Base-by-base conservation (phyloP, 2,329 filamentous ascomycete species). In the Verticillium nubilum region DNA sequence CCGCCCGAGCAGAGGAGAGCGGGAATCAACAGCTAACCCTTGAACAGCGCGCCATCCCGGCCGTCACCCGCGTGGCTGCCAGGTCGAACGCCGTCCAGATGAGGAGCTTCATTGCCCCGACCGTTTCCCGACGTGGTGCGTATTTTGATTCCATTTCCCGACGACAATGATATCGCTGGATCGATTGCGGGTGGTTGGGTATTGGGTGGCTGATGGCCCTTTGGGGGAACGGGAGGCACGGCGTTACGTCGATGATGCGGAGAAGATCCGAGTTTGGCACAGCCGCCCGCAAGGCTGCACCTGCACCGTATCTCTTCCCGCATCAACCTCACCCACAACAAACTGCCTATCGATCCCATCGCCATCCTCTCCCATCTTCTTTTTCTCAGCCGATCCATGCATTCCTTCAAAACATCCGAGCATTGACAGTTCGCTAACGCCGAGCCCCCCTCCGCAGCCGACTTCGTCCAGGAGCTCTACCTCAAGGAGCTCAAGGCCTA, bases 401-500 rank as follows among this genome's bases (percentile, higher is more conserved):
- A 56, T 23, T 37, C 26, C 31, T 10, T 13, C 31, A n/a, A n/a
- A n/a, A n/a, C 37, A n/a, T 47, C 37, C 33, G 33, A 37, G 15
- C 33, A 5, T n/a, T n/a, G n/a, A n/a, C n/a, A n/a, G n/a, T n/a
- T 13, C 12, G n/a, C 37, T 47, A 47, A 47, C 37, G 37, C 37
- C 37, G 37, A 47, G n/a, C 37, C n/a, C 37, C n/a, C 37, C 33
- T 12, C 27, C 57, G 65, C 73, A 98, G 95, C 91, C 86, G 95
- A 99, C 78, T 87, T 97, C 72, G 91, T 99, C 70, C 95, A 98
- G 80, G 94, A 98, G 76, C 86, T 99, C 73, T 99, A 99, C 85
- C 87, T 99, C 69, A 90, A 89, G 77, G 93, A 98, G 80, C 87
- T 99, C 74, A 95, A 94, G 81, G 86, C 87, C 78, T 98, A 97